phyloP scores from a whole-genome alignment of 1,284 basidiomycete genomes.

The Tilletia setariae region DNA sequence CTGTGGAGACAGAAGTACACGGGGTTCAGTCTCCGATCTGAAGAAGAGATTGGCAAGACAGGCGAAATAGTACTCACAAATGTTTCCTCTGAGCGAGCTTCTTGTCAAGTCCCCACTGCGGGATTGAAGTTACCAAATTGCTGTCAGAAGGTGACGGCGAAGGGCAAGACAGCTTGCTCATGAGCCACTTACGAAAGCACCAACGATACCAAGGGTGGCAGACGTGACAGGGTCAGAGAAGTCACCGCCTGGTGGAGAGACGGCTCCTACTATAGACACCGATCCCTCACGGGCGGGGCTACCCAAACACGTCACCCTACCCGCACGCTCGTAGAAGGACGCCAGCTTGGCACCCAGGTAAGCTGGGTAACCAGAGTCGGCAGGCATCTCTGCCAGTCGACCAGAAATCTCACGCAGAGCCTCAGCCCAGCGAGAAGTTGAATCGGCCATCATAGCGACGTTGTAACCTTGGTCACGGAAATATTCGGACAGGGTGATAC shows the following conservation, averaged over 20 bases:
- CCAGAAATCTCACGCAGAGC: conserved; percentile 98
- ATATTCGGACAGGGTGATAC: conserved; percentile 98
- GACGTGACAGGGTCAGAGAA: conserved; percentile 98
- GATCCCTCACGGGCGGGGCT: conserved; percentile 84
- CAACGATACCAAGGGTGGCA: conserved; percentile 95
- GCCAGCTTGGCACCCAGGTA: conserved; percentile 95
- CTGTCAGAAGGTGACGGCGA: background rate
- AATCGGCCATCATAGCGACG: conserved; percentile 99
- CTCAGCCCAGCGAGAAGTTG: conserved; percentile 98
- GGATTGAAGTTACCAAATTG: background rate
- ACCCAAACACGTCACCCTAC: conserved; percentile 88
- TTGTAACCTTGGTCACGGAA: conserved; percentile 98
- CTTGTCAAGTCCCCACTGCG: conserved; percentile 63
- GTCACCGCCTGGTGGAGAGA: conserved; percentile 97
- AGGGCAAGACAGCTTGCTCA: background rate
- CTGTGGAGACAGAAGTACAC: background rate
- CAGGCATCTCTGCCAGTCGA: conserved; percentile 99
- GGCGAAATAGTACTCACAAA: conserved; percentile 58
- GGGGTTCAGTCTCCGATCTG: background rate
- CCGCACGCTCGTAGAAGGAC: conserved; percentile 98
- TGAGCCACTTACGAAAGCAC: conserved; percentile 68
- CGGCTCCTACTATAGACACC: conserved; percentile 97
- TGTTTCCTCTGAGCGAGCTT: conserved; percentile 96
- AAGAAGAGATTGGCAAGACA: background rate
- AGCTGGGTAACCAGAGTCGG: conserved; percentile 92